Evolutionary conservation across 2,329 filamentous ascomycete genomes (phyloP), one percentile per base, ranked within the genome.

Genomic region (Stachybotrys elegans): DNA sequence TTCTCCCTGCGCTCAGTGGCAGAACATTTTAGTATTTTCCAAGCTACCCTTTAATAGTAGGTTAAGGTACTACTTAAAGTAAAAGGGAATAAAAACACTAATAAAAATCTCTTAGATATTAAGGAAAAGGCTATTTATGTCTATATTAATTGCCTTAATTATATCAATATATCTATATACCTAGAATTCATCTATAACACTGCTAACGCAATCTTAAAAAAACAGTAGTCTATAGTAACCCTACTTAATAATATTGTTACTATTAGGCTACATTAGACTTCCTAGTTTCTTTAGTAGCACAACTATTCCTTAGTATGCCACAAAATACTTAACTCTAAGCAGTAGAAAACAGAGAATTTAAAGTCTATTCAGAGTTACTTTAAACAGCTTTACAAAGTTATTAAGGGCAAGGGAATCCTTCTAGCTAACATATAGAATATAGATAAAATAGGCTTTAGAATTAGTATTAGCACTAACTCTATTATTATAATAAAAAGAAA

Each of bases 361-460:
- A n/a, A 7, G 7, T 34, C 8, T 22, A 43, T 37, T 22, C 23
- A 20, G 14, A n/a, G 13, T n/a, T 34, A 34, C 31, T 34, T 34
- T n/a, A 12, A 34, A 16, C 7, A 7, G 13, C 31, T 34, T n/a
- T 12, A 7, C 7, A 16, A 34, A 34, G 31, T 40, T 22, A 40
- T 40, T 22, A 25, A 20, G 14, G 17, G 22, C 20, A 25, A 23
- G 11, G 37, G 35, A 9, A 38, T 38, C n/a, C 16, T 9, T 9
- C 35, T 9, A 14, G 35, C 14, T 6, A 22, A 38, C 19, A 38
- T 38, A 6, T 38, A 19, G 35, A 38, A 38, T n/a, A 9, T 38
- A 6, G 35, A 38, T n/a, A 22, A 49, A 45, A 32, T 48, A 45
- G n/a, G 58, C 52, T 56, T 52, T 7, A 43, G 35, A 22, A 59